Base-by-base conservation (phyloP, 345 rosid species). In the Tarenaya hassleriana region DNA sequence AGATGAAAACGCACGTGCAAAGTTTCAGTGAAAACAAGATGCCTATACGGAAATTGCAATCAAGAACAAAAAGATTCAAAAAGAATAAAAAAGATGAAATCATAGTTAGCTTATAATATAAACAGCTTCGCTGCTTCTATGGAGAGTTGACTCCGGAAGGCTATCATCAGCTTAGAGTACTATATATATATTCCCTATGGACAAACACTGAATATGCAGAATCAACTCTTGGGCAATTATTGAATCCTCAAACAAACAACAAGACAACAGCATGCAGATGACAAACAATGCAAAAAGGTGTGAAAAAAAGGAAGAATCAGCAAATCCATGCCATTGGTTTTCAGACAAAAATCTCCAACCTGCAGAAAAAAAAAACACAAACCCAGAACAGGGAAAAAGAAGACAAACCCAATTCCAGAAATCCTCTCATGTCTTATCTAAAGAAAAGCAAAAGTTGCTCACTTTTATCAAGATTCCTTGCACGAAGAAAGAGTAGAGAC, bases 1-100 rank as follows among this genome's bases (percentile, higher is more conserved):
- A 71, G 81, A 81, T 78, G 77, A 65, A 76, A 74, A 70, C 62
- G 64, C 72, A 68, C 64, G 68, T 81, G 75, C 71, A 83, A 78
- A 76, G 73, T 78, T 84, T n/a, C n/a, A n/a, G n/a, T n/a, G n/a
- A n/a, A n/a, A n/a, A n/a, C n/a, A n/a, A n/a, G n/a, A n/a, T n/a
- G n/a, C n/a, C n/a, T n/a, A 24, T 24, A 24, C 5, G 5, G 29
- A 24, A 2, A 24, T 24, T 2, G 5, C 5, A 2, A 24, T 24
- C 29, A 24, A 24, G 29, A 24, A 24, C 29, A 24, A 5, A 55
- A 51, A 60, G 57, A 47, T 72, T 72, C 70, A 50, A 64, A 34
- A 62, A 56, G 69, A 21, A 50, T n/a, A n/a, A n/a, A 24, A 5
- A 24, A 24, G 29, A 5, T 24, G 29, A 24, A 24, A 24, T 5